Evolutionary conservation across 148 eudicot genomes (phyloP).

Genomic region (Fagopyrum tataricum): DNA sequence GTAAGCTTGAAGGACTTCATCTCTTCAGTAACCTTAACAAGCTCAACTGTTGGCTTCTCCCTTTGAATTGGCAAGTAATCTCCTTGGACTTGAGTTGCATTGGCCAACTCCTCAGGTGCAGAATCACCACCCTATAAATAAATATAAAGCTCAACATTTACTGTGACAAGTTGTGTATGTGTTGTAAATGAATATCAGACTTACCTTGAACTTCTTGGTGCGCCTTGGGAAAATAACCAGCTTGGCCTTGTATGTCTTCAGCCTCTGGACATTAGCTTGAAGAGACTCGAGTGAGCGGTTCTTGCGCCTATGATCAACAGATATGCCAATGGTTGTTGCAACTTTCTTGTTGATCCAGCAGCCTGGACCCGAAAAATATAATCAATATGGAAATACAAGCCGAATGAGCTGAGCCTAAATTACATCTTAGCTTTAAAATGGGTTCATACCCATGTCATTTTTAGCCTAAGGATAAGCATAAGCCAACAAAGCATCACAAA

Average conservation of each 20-base stretch:
- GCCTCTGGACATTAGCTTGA: conserved; percentile 60
- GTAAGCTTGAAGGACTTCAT: conserved; percentile 53
- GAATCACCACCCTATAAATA: conserved; percentile 48
- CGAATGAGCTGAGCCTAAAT: too few species aligned
- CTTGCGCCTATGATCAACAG: conserved; percentile 72
- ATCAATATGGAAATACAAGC: neutral
- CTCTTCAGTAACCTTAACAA: conserved; percentile 40
- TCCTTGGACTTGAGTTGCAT: conserved; percentile 54
- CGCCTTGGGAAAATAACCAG: conserved; percentile 74
- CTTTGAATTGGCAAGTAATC: conserved; percentile 34
- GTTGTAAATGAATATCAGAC: neutral
- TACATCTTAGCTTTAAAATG: too few species aligned
- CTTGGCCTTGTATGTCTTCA: conserved; percentile 80
- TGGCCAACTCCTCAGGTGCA: conserved; percentile 50
- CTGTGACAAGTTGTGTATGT: neutral
- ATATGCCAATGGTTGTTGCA: conserved; percentile 74
- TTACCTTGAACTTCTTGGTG: conserved; percentile 52
- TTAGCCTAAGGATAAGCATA: too few species aligned
- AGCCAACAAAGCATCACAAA: too few species aligned
- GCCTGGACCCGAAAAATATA: conserved; percentile 23
- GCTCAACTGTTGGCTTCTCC: conserved; percentile 40
- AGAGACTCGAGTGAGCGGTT: conserved; percentile 65
- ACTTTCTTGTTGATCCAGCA: conserved; percentile 62
- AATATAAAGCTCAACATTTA: neutral
- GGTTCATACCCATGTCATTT: too few species aligned